Evolutionary conservation across 2,329 filamentous ascomycete species (phyloP), one percentile per base, ranked within the genome.

Genomic region (Calcarisporium arbuscula): DNA sequence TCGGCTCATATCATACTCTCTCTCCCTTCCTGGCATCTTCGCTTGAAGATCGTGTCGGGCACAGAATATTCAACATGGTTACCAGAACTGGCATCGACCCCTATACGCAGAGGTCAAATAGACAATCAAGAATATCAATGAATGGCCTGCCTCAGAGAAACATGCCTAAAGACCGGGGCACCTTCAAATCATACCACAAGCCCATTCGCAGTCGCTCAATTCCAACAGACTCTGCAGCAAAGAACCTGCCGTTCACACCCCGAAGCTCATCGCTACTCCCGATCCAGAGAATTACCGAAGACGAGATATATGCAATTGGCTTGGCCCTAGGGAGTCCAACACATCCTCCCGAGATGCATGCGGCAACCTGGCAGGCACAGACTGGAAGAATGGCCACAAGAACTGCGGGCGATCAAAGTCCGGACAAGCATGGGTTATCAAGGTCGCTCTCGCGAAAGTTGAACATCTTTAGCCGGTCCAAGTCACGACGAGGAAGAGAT

Each of bases 291-390:
- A n/a, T n/a, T n/a, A n/a, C n/a, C n/a, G n/a, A n/a, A n/a, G n/a
- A n/a, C n/a, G n/a, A n/a, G n/a, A n/a, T n/a, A n/a, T n/a, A 53
- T 41, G 67, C 64, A 46, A 87, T 88, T 41, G 84, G 84, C 8
- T 80, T 88, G 69, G 83, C 83, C 2, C 60, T 87, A 36, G 83
- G 82, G 20, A 87, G 82, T 49, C 83, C 83, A 17, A 62, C 67
- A n/a, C 62, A 64, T 25, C 56, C 60, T 12, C 60, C 61, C 21
- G 27, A 23, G 39, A 43, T 21, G 35, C 22, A 35, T 34, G 36
- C 34, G 22, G 42, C 45, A 22, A 52, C 53, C 21, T 57, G 53
- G 45, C 55, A 49, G 21, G 52, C 49, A 15, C 50, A 51, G 32
- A 50, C 50, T 32, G 48, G 46, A 9, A 47, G 49, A 31, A 48